These are phyloP conservation scores for Penicillium bovifimosum DNA, from an alignment of 495 filamentous ascomycete species.

Conservation along the genomic window DNA sequence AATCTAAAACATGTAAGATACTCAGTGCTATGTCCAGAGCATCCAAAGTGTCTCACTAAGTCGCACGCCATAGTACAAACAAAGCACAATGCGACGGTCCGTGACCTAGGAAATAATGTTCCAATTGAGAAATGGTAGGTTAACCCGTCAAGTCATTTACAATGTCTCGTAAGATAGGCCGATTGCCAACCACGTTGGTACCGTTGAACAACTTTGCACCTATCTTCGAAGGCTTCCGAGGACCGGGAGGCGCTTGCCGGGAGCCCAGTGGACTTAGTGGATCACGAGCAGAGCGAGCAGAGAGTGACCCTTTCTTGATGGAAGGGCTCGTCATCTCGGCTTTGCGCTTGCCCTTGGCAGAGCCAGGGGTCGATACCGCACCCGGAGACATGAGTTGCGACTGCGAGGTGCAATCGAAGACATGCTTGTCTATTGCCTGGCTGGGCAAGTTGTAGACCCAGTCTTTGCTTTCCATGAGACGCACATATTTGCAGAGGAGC, in stretches of 20 bases:
- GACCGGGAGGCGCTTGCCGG: constrained; percentile 15
- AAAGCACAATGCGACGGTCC: not conserved
- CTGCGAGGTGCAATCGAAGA: constrained; percentile 45
- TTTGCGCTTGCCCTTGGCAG: not conserved
- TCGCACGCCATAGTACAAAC: not conserved
- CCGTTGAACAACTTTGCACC: constrained; percentile 35
- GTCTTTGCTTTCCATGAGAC: constrained; percentile 61
- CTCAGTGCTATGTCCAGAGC: not conserved
- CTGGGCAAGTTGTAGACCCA: constrained; percentile 71
- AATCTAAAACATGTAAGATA: not conserved
- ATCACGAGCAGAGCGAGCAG: constrained; percentile 16
- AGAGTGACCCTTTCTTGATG: constrained; percentile 9
- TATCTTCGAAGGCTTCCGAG: constrained; percentile 35
- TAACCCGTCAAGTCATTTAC: constrained; percentile 46
- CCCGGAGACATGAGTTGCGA: constrained; percentile 15
- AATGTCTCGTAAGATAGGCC: constrained; percentile 49
- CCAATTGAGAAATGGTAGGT: not conserved
- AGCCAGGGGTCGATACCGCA: not conserved
- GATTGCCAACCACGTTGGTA: constrained; percentile 33
- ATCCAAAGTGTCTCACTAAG: not conserved
- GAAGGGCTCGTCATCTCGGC: constrained; percentile 16
- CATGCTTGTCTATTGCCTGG: constrained; percentile 60
- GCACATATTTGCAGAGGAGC: constrained; percentile 68
- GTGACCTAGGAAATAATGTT: constrained; percentile 3
- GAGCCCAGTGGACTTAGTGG: constrained; percentile 35